Evolutionary conservation across 441 rosid species (phyloP).

Genomic region (Aquilaria agallochum): DNA sequence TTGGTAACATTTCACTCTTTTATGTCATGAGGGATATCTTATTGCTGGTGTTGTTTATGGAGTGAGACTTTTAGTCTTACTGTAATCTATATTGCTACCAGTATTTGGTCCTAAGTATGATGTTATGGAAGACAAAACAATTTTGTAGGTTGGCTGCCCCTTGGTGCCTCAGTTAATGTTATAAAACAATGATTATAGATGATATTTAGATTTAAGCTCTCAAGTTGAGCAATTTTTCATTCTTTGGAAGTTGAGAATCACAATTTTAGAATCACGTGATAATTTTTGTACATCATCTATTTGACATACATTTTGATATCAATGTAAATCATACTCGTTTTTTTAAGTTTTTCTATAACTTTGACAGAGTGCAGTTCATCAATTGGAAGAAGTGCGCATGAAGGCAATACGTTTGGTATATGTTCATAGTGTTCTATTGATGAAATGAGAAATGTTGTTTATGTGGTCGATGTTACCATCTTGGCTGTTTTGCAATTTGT

Average conservation of each 20-base stretch:
- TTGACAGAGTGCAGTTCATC: conserved; percentile 92
- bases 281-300: neutral
- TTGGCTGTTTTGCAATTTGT: conserved; percentile 25
- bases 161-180: conserved; percentile 1
- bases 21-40: no score
- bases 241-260: neutral
- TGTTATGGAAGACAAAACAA: no score
- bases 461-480: conserved; percentile 17
- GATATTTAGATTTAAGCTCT: neutral
- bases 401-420: conserved; percentile 97
- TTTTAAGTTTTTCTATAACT: conserved; percentile 21
- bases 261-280: neutral
- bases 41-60: no score
- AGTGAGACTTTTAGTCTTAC: no score
- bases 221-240: neutral
- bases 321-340: conserved; percentile 9
- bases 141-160: no score
- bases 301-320: neutral
- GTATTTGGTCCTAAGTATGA: no score
- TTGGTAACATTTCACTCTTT: no score
- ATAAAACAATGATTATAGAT: conserved; percentile 1
- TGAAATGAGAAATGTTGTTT: conserved; percentile 15
- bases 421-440: conserved; percentile 22
- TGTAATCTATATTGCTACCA: no score
- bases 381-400: conserved; percentile 96